Percentiles rank a stretch among this genome's conserved stretches.
Conservation (phyloP, 2,329 filamentous ascomycete species). For the Epichloe amarillans region DNA sequence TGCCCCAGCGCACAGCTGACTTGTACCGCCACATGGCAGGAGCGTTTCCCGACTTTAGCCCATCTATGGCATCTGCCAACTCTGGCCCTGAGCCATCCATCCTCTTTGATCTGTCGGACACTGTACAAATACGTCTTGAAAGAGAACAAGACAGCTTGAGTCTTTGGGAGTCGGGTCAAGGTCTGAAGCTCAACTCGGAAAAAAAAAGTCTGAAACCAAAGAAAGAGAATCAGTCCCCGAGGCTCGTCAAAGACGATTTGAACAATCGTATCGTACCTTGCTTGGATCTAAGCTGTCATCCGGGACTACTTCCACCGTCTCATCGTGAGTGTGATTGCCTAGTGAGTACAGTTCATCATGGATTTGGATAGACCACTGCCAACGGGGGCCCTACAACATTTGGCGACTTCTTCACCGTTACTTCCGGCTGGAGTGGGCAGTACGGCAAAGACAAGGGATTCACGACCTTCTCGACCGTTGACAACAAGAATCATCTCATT, state of each 20-base stretch:
- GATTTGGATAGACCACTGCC: constrained; percentile 36
- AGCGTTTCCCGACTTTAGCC: constrained; percentile 34
- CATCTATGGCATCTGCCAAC: constrained; percentile 40
- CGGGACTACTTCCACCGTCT: constrained; percentile 18
- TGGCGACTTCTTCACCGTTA: constrained; percentile 35
- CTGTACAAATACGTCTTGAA: constrained; percentile 44
- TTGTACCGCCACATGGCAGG: constrained; percentile 21
- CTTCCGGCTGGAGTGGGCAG: too few relatives aligned
- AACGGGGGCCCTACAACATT: constrained; percentile 30
- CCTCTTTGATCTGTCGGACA: constrained; percentile 32
- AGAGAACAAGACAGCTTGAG: constrained; percentile 35
- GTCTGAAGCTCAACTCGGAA: constrained; percentile 39
- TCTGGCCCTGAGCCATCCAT: constrained; percentile 35
- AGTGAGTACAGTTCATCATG: constrained; percentile 27
- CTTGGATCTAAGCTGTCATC: constrained; percentile 26
- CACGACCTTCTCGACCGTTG: constrained; percentile 34
- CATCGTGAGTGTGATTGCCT: constrained; percentile 21
- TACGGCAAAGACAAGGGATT: too few relatives aligned
- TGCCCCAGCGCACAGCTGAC: too few relatives aligned
- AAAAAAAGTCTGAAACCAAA: constrained; percentile 18
- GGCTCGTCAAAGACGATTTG: background rate
- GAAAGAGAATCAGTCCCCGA: background rate
- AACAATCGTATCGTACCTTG: constrained; percentile 14
- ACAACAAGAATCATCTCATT: constrained; percentile 26
- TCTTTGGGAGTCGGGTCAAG: constrained; percentile 33